Evolutionary conservation across 2,329 filamentous ascomycete species (phyloP).

Genomic region (Calonectria pseudoreteaudii): DNA sequence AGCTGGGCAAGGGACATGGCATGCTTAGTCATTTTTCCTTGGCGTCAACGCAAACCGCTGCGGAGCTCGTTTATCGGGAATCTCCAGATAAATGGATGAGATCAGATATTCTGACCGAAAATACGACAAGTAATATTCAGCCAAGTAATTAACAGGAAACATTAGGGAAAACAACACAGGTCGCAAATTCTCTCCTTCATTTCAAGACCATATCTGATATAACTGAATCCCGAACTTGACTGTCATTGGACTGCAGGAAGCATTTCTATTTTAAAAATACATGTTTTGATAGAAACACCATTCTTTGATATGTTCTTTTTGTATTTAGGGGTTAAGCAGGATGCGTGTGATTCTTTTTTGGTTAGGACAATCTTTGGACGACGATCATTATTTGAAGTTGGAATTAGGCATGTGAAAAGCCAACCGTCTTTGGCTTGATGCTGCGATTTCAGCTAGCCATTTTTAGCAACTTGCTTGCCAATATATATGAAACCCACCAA

Average conservation of each 20-base stretch:
- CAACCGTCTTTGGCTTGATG: background rate
- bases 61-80: background rate
- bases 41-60: background rate
- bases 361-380: background rate
- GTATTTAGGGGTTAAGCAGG: background rate
- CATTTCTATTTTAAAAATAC: background rate
- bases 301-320: background rate
- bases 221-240: background rate
- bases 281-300: background rate
- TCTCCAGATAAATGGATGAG: background rate
- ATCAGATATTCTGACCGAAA: background rate
- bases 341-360: background rate
- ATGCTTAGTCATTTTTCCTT: background rate
- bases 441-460: background rate
- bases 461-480: background rate
- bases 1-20: background rate
- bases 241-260: background rate
- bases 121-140: background rate
- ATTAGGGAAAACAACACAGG: background rate
- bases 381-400: background rate
- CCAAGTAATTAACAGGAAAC: background rate
- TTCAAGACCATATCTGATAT: background rate
- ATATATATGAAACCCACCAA: background rate
- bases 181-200: background rate
- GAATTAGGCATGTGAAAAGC: background rate